A percentile compares a stretch with the other conserved stretches of the same genome.
Evolutionary conservation across 176 grass and related monocot species (phyloP).

Genomic region (Raddia distichophylla): DNA sequence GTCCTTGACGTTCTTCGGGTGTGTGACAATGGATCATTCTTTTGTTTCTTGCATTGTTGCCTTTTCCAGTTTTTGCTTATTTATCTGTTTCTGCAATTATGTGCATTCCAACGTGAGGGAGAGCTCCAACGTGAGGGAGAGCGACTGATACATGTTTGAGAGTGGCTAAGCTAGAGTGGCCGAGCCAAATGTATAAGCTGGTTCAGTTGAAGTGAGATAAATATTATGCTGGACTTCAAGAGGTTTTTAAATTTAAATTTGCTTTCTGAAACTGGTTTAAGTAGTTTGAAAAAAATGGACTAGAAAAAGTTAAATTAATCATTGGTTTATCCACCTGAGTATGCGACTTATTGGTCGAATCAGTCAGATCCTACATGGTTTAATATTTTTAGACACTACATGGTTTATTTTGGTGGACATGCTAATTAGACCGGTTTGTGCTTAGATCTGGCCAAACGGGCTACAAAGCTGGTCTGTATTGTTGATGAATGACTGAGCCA

Average conservation of each 20-base stretch:
- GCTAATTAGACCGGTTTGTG: background rate
- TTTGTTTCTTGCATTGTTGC: constrained; percentile 31
- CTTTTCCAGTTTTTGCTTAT: background rate
- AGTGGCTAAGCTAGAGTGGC: no score
- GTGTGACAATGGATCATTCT: constrained; percentile 34
- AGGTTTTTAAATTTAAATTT: no score
- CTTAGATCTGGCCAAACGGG: no score
- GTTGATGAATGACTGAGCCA: no score
- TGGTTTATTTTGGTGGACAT: background rate
- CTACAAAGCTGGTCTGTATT: no score
- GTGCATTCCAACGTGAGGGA: background rate
- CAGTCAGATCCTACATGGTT: background rate
- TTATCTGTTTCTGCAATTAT: constrained; percentile 5
- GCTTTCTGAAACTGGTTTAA: no score
- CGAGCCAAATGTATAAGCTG: no score
- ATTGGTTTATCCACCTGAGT: background rate
- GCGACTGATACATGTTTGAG: background rate
- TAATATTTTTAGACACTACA: background rate
- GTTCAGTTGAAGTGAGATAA: no score
- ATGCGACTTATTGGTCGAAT: background rate
- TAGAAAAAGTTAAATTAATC: background rate
- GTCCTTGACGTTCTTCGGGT: constrained; percentile 26
- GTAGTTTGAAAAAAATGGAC: no score
- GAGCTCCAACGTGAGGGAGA: background rate
- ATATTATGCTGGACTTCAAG: no score